phyloP scores from a whole-genome alignment of 345 rosid genomes.

The Durio zibethinus region DNA sequence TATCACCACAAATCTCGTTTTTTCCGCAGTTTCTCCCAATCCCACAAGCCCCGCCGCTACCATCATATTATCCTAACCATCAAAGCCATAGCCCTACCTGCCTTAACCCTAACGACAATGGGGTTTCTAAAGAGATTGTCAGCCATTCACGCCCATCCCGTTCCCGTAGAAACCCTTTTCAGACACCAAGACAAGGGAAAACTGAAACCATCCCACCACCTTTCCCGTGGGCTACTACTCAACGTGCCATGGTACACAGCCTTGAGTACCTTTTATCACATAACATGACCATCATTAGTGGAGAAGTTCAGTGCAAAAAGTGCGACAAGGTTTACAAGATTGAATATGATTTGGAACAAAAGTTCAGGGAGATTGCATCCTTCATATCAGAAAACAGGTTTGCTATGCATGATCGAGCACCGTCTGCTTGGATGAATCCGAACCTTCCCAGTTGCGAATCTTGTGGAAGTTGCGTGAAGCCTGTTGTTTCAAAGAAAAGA shows the following conservation, averaged over 20 bases:
- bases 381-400: conserved; percentile 21
- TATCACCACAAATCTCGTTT: not conserved
- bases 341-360: conserved; percentile 24
- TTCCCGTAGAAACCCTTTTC: conserved; percentile 13
- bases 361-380: conserved; percentile 26
- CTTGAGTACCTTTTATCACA: conserved; percentile 22
- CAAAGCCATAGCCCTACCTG: not conserved
- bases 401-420: conserved; percentile 36
- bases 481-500: conserved; percentile 23
- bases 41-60: not conserved
- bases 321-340: conserved; percentile 21
- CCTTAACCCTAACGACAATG: not conserved
- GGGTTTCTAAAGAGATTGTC: not conserved
- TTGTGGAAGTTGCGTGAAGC: conserved; percentile 26
- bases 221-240: conserved; percentile 29
- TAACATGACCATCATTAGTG: conserved; percentile 17
- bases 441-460: conserved; percentile 22
- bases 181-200: conserved; percentile 14
- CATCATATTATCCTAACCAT: not conserved
- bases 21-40: not conserved
- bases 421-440: conserved; percentile 32
- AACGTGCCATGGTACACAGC: conserved; percentile 24
- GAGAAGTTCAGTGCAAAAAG: conserved; percentile 30
- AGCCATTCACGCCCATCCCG: conserved; percentile 13
- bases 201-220: conserved; percentile 21